Percentiles rank a stretch among this genome's conserved stretches.
Evolutionary conservation across 2,329 filamentous ascomycete species (phyloP).

Genomic region (Ceratocystis ficicola): DNA sequence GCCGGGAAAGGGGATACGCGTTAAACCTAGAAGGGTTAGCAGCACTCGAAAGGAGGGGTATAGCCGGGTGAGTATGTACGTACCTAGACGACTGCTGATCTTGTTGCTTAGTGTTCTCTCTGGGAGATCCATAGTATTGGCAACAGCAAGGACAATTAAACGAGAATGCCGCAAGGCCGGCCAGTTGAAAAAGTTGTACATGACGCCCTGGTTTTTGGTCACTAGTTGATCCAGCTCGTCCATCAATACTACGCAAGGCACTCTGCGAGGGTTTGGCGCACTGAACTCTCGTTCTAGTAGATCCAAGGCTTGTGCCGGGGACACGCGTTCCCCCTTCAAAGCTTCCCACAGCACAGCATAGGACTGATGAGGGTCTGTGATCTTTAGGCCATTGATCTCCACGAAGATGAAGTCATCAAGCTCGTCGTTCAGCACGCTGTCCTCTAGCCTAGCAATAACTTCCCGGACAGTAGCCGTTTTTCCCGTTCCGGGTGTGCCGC

Average conservation of each 20-base stretch:
- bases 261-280: conserved; percentile 75
- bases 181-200: conserved; percentile 99
- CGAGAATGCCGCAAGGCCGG: conserved; percentile 81
- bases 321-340: conserved; percentile 82
- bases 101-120: conserved; percentile 96
- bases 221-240: conserved; percentile 96
- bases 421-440: conserved; percentile 78
- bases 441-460: conserved; percentile 78
- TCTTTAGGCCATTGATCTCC: conserved; percentile 99
- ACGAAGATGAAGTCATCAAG: conserved; percentile 98
- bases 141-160: conserved; percentile 90
- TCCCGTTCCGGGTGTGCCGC: conserved; percentile 92
- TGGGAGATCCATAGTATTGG: conserved; percentile 97
- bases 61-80: conserved; percentile 24
- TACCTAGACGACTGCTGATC: conserved; percentile 75
- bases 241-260: conserved; percentile 95
- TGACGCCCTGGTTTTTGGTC: conserved; percentile 97
- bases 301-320: conserved; percentile 79
- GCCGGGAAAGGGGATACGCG: conserved; percentile 89
- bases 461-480: conserved; percentile 97
- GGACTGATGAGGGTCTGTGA: conserved; percentile 92
- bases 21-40: conserved; percentile 44
- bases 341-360: conserved; percentile 95
- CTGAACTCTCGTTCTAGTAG: conserved; percentile 87
- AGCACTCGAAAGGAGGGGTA: background rate